Evolutionary conservation across 2,329 filamentous ascomycete species (phyloP).

Genomic region (Aspergillus sp.): DNA sequence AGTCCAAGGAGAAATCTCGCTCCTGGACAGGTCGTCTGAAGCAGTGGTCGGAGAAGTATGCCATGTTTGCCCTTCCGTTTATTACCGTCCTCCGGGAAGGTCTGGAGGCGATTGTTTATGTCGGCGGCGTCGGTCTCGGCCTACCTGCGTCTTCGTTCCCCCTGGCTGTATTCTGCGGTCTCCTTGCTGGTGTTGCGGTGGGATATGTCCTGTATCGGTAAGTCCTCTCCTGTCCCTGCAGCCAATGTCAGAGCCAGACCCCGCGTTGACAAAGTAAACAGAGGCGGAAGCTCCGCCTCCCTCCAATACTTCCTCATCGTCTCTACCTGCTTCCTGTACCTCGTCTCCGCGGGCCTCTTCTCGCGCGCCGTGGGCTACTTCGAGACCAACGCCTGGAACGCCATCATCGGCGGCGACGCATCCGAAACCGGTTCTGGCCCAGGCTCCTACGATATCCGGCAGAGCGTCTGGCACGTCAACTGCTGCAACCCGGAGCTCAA

Average conservation of each 20-base stretch:
- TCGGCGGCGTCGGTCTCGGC: constrained; percentile 46
- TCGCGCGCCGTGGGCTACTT: constrained; percentile 76
- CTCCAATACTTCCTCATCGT: constrained; percentile 76
- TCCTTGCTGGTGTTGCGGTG: constrained; percentile 62
- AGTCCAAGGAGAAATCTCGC: constrained; percentile 51
- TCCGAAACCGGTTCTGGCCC: constrained; percentile 68
- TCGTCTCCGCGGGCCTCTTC: constrained; percentile 81
- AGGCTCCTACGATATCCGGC: constrained; percentile 77
- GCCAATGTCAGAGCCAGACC: no score
- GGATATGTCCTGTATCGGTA: constrained; percentile 11
- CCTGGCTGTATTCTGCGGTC: constrained; percentile 73
- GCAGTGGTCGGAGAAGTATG: constrained; percentile 74
- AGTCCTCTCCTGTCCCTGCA: background rate
- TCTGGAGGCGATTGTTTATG: constrained; percentile 25
- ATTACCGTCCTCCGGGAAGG: constrained; percentile 58
- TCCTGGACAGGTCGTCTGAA: constrained; percentile 57
- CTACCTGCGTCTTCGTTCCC: constrained; percentile 56
- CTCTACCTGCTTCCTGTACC: constrained; percentile 80
- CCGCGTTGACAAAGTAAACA: no score
- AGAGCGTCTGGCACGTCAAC: constrained; percentile 83
- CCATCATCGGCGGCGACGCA: constrained; percentile 59
- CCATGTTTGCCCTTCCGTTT: constrained; percentile 84
- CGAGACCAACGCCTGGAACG: constrained; percentile 70
- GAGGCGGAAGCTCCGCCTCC: constrained; percentile 64
- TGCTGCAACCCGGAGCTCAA: constrained; percentile 77